Evolutionary conservation across 345 rosid genomes (phyloP), one percentile per base, ranked within the genome.

Genomic region (Conringia planisiliqua): DNA sequence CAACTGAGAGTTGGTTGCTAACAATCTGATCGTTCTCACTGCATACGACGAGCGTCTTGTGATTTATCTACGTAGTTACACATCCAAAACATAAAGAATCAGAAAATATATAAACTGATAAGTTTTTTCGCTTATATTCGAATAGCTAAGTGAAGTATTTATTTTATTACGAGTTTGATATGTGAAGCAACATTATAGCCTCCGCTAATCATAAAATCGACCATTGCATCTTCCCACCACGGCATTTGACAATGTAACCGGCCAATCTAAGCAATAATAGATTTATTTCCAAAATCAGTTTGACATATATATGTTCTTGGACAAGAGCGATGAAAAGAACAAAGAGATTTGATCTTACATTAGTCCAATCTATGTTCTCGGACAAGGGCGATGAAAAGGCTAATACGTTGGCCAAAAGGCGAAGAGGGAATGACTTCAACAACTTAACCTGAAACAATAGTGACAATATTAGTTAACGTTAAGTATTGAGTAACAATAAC

Each of bases 191-290:
- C 98, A 32, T 87, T 87, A 70, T 88, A 92, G 69, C 98, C 96
- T 38, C 96, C 91, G 3, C 96, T 90, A 46, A 70, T 65, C 91
- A 92, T 92, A 73, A 86, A 92, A 77, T 72, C 81, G 14, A 90
- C 84, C 42, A 87, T 92, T 5, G 95, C 89, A 76, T 90, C 90
- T 64, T 88, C 81, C 98, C 98, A 92, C 96, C 96, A 88, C 4
- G 96, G 94, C 82, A 85, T 73, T 82, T 85, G 85, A 72, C 96
- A 92, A 57, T 90, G 95, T 66, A 92, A 68, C 66, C 95, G 88
- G 8, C 95, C 90, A 17, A 88, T 84, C 95, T 90, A 62, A 40
- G n/a, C 18, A 43, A 17, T 33, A 43, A 10, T 32, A 26, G 3
- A 66, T 68, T 22, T 33, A 72, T 20, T 42, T 30, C 8, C 20